These are phyloP conservation scores for Pyrenochaeta sp. DNA, from an alignment of 2,329 filamentous ascomycete genomes.

Conservation along the genomic window DNA sequence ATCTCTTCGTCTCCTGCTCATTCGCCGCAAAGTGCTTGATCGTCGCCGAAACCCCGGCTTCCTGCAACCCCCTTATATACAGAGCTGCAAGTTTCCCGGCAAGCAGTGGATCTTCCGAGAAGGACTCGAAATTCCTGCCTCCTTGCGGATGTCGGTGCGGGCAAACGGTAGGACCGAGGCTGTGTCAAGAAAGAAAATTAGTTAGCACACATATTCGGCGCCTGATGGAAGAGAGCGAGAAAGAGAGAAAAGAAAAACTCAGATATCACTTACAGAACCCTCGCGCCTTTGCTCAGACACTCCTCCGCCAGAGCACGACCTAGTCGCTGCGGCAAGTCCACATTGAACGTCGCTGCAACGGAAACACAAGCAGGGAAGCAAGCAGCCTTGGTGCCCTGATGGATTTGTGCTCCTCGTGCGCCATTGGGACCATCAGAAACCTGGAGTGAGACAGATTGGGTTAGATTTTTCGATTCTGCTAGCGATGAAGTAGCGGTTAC, in stretches of 20 bases:
- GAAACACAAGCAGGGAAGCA: conserved; percentile 78
- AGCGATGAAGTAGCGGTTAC: no score
- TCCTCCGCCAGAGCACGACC: conserved; percentile 36
- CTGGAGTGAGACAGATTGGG: conserved; percentile 32
- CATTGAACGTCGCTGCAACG: conserved; percentile 53
- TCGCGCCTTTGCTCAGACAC: conserved; percentile 21
- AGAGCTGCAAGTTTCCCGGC: conserved; percentile 8
- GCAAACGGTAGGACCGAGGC: conserved; percentile 41
- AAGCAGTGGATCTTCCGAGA: conserved; percentile 17
- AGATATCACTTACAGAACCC: no score
- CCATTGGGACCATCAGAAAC: conserved; percentile 73
- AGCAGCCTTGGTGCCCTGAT: conserved; percentile 71
- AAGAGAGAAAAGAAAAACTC: no score
- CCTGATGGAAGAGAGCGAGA: no score
- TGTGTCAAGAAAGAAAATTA: no score
- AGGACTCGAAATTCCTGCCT: conserved; percentile 22
- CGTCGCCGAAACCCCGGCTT: conserved; percentile 21
- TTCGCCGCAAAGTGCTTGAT: conserved; percentile 73
- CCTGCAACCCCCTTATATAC: conserved; percentile 56
- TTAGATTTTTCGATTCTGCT: not conserved
- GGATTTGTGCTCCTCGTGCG: conserved; percentile 68
- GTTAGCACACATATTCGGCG: no score
- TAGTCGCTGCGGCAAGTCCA: conserved; percentile 28
- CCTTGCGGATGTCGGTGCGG: conserved; percentile 13
- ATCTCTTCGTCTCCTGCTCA: conserved; percentile 69